Base-by-base conservation (phyloP, 1,139 yeast species). In the Citeromyces hawaiiensis region DNA sequence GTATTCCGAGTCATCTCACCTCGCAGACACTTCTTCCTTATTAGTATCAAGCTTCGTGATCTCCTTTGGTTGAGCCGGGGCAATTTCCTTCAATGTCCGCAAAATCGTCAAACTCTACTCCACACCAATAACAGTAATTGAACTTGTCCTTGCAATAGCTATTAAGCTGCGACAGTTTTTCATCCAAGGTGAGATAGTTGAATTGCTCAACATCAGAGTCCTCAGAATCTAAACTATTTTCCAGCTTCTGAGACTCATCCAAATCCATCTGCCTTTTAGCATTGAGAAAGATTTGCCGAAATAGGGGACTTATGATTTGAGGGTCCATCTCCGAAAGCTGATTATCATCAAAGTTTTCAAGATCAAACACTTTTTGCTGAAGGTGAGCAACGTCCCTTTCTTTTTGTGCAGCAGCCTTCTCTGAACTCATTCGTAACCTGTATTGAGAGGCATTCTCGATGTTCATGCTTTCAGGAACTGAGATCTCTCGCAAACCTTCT, bases 71-170 rank as follows among this genome's bases (percentile, higher is more conserved):
- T 42, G 2, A 51, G 0, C 77, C 77, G 2, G 76, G 76, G 48
- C 77, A 72, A 40, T 56, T 50, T 5, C 46, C 47, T n/a, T 42
- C 53, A 36, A 72, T 46, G 27, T 71, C 76, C 1, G 47, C 47
- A 31, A 49, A 59, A 40, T 51, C 55, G 0, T 51, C 50, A 46
- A 61, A 72, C 34, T 47, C 47, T 8, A 50, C 49, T 1, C 75
- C 76, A 47, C 79, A 72, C 55, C 60, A 72, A 46, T 59, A 66
- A 47, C 79, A 72, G 48, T 64, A 72, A 42, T 48, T 45, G 41
- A 58, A 60, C 23, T 53, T 53, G 0, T 56, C 46, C 14, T 76
- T 56, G 16, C 70, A 52, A 42, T 62, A 64, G 6, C 47, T 45
- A 25, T 60, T 48, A 8, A 66, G 43, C 27, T 49, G 48, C 29